These are phyloP conservation scores for Cordyceps cateniannulata DNA, from an alignment of 2,329 filamentous ascomycete species.

Conservation along the genomic window DNA sequence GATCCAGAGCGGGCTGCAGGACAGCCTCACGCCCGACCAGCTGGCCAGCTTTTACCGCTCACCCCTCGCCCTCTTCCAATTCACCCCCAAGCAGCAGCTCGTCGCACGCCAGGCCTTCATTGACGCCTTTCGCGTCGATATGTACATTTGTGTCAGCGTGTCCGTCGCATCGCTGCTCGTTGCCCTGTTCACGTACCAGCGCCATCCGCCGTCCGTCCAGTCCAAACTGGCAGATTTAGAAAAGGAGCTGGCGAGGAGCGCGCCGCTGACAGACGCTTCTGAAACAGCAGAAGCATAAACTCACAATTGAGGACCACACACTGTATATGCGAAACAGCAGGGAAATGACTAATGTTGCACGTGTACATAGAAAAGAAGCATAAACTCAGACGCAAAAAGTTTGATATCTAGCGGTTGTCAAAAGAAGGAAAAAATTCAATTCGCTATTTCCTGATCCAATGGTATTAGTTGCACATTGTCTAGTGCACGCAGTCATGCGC, in stretches of 20 bases:
- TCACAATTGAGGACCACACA: neutral
- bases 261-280: neutral
- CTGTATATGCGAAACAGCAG: neutral
- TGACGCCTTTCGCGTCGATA: slow-evolving; percentile 17
- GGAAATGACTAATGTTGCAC: neutral
- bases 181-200: slow-evolving; percentile 17
- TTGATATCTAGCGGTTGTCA: neutral
- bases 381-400: neutral
- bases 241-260: slow-evolving; percentile 9
- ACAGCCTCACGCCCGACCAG: slow-evolving; percentile 14
- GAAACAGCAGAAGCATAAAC: neutral
- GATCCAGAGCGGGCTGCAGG: slow-evolving; percentile 15
- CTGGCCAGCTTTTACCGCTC: slow-evolving; percentile 17
- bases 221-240: slow-evolving; percentile 21
- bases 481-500: neutral
- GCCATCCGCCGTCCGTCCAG: slow-evolving; percentile 17
- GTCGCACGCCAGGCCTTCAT: slow-evolving; percentile 16
- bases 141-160: slow-evolving; percentile 18
- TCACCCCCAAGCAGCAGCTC: slow-evolving; percentile 14
- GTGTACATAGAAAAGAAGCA: neutral
- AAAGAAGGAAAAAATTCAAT: neutral
- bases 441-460: slow-evolving; percentile 8
- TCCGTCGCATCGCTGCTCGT: slow-evolving; percentile 13
- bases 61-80: slow-evolving; percentile 14
- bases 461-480: neutral